Evolutionary conservation across 352 stramenopile genomes (phyloP).

Genomic region (Phytopythium litorale): DNA sequence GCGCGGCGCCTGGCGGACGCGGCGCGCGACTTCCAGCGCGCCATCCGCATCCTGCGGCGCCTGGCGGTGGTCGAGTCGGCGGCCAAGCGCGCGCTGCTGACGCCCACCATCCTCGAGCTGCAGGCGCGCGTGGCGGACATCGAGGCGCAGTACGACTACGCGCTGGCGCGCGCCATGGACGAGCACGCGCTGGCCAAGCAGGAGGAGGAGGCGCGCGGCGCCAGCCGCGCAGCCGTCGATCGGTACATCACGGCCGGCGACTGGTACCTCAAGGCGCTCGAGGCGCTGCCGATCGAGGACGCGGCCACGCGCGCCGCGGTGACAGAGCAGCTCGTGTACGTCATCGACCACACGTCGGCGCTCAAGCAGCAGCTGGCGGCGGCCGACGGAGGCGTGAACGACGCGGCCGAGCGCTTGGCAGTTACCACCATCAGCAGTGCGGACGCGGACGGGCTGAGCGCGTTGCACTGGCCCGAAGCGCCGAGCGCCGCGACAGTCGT

Average conservation of each 20-base stretch:
- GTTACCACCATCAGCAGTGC: not conserved
- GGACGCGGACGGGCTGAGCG: slow-evolving; percentile 5
- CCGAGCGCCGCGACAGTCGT: slow-evolving; percentile 5
- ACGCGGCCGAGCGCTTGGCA: not conserved
- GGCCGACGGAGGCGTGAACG: not conserved
- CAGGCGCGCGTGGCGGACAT: slow-evolving; percentile 35
- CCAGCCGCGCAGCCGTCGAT: slow-evolving; percentile 21
- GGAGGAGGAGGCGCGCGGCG: slow-evolving; percentile 14
- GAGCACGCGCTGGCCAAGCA: slow-evolving; percentile 29
- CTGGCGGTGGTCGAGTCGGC: slow-evolving; percentile 73
- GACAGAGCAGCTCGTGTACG: slow-evolving; percentile 68
- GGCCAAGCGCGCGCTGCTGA: slow-evolving; percentile 54
- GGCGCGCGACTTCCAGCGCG: slow-evolving; percentile 41
- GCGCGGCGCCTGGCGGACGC: slow-evolving; percentile 15
- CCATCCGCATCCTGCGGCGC: slow-evolving; percentile 57
- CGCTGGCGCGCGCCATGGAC: slow-evolving; percentile 26
- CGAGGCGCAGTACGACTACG: slow-evolving; percentile 29
- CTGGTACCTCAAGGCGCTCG: slow-evolving; percentile 67
- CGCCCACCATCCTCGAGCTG: slow-evolving; percentile 55
- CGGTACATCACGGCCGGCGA: slow-evolving; percentile 53
- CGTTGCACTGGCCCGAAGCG: slow-evolving; percentile 39
- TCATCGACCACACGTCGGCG: slow-evolving; percentile 60
- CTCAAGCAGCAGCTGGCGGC: slow-evolving; percentile 30
- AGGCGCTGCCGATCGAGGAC: slow-evolving; percentile 29
- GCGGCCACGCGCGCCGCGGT: slow-evolving; percentile 29